Base-by-base conservation (phyloP, 148 eudicot genomes). In the Diospyros lotus region DNA sequence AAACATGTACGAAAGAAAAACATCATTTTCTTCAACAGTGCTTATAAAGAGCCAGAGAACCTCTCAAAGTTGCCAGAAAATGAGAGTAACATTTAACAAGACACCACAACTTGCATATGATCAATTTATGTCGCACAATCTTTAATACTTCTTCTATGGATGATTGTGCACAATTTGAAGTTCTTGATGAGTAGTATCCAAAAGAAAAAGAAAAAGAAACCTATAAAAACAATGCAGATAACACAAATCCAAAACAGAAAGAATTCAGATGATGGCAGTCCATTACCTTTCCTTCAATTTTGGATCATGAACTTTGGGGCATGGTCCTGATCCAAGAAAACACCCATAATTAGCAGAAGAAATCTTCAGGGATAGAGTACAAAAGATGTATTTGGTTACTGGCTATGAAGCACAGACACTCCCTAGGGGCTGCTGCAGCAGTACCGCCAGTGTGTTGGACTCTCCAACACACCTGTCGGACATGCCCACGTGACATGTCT, bases 251-350 rank as follows among this genome's bases (percentile, higher is more conserved):
- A 39, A 39, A 11, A 4, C 48, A 9, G 9, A 77, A 9, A 63
- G 38, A 73, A 63, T 10, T 75, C 52, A 77, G 9, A 64, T 51
- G 41, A 58, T 2, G 15, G 53, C 50, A 17, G 13, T 39, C 67
- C 51, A 62, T 79, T 87, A 95, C 99, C 99, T 95, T 77, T 95
- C 99, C 74, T 95, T 95, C 84, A 95, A 82, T 84, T 93, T 92
- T 17, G 83, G 85, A 68, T 95, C 99, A 80, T 95, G 99, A 83
- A 95, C 85, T 78, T 82, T 93, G 38, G 96, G 93, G 80, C 98
- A 95, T 41, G 86, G 80, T 58, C 99, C 99, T 95, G 93, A 52
- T 1, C 39, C 64, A 80, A 74, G 66, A 59, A 52, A 63, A 48
- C 10, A 81, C 58, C 6, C 48, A 62, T 41, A 28, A 40, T 51